Evolutionary conservation across 192 early-diverging fungal species (phyloP), one percentile per base, ranked within the genome.

Genomic region (Phlyctochytrium arcticum): DNA sequence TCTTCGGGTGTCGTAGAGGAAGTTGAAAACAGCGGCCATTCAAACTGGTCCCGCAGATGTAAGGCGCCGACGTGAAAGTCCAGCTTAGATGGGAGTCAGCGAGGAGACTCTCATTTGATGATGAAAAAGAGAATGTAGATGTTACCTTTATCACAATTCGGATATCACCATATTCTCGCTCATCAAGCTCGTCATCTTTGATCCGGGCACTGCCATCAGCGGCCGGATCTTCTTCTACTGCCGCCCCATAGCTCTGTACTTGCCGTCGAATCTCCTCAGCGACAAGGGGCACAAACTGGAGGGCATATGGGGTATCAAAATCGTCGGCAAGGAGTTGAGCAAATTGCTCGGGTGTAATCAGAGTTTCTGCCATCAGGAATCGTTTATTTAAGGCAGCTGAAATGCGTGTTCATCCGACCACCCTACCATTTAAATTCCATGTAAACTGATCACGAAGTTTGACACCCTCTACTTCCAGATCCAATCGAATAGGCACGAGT

Each of bases 31-130:
- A 95, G 77, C 47, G 94, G 92, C 95, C 95, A 97, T 79, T 95
- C 93, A 60, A 97, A 88, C 8, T 87, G 82, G 68, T 97, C 95
- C n/a, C 87, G 76, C 36, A 93, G 69, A 67, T 91, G 85, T 19
- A 89, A 72, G 46, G 86, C 72, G 23, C 91, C 93, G 1, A 93
- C 88, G 67, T 95, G 87, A 19, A 95, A 58, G 73, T 95, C 92
- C 29, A 95, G 75, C 82, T 90, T n/a, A n/a, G n/a, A n/a, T n/a
- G n/a, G n/a, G n/a, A n/a, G n/a, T n/a, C n/a, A n/a, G n/a, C n/a
- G n/a, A n/a, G n/a, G n/a, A n/a, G n/a, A n/a, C n/a, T n/a, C n/a
- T n/a, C n/a, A n/a, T n/a, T n/a, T n/a, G n/a, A n/a, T n/a, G n/a
- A n/a, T n/a, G n/a, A 19, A n/a, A n/a, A n/a, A n/a, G n/a, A n/a